Conservation (phyloP, 805 yeast species). For the Vanderwaltozyma tropicalis region DNA sequence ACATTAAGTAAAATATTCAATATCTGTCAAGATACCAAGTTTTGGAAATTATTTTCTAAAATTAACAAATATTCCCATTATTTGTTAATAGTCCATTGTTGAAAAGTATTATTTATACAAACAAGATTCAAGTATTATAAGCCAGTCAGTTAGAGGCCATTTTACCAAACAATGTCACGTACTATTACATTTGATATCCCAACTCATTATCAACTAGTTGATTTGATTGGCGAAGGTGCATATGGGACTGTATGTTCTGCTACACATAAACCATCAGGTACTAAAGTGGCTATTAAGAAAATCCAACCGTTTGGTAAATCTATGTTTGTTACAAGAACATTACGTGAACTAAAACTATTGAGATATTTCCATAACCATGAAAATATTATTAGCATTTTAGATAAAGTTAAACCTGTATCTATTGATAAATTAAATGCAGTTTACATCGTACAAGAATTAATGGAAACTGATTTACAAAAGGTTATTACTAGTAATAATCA, state of each 20-base stretch:
- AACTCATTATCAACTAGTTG: constrained; percentile 47
- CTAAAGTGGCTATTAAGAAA: constrained; percentile 67
- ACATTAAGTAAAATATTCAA: no score
- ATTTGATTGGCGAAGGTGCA: constrained; percentile 70
- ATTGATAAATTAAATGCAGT: constrained; percentile 59
- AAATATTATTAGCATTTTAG: constrained; percentile 57
- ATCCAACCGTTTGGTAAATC: constrained; percentile 60
- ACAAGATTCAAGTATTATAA: no score
- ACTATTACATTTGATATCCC: constrained; percentile 55
- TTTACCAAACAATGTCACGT: constrained; percentile 25
- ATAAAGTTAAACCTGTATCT: constrained; percentile 52
- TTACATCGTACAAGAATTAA: constrained; percentile 63
- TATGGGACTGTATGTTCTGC: constrained; percentile 74
- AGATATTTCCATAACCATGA: constrained; percentile 59
- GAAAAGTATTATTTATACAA: neutral
- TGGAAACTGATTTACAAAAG: constrained; percentile 65
- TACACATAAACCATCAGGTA: constrained; percentile 46
- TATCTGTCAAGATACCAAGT: no score
- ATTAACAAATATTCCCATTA: no score
- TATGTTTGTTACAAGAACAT: constrained; percentile 56
- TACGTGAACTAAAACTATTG: constrained; percentile 59
- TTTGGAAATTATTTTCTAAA: no score
- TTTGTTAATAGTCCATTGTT: no score
- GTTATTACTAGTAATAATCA: constrained; percentile 43
- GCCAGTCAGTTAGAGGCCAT: no score